A percentile compares a stretch with the other conserved stretches of the same genome.
Evolutionary conservation across 306 rosid genomes (phyloP).

Genomic region (Arachis hypogaea): DNA sequence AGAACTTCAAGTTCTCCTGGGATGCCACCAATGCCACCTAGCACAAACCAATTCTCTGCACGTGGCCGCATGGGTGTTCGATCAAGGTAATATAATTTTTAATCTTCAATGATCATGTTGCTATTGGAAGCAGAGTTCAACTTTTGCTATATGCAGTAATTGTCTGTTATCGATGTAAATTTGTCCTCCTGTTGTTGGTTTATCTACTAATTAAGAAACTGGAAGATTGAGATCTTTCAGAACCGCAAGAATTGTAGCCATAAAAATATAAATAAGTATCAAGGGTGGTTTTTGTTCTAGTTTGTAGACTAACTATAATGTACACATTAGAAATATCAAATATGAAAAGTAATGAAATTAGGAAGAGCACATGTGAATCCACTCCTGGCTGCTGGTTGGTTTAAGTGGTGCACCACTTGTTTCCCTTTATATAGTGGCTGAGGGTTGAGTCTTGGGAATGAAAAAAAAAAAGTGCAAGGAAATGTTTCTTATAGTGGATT

Average conservation of each 20-base stretch:
- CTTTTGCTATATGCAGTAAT: constrained; percentile 12
- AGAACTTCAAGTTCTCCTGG: constrained; percentile 57
- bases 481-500: neutral
- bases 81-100: constrained; percentile 60
- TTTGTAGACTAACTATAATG: constrained; percentile 11
- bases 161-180: constrained; percentile 8
- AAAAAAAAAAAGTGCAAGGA: neutral
- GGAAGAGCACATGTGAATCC: neutral
- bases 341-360: constrained; percentile 1
- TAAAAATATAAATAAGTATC: neutral
- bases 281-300: neutral
- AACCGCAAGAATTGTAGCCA: constrained; percentile 17
- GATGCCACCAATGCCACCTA: constrained; percentile 80
- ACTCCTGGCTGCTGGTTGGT: too few species aligned
- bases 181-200: neutral
- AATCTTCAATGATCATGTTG: constrained; percentile 1
- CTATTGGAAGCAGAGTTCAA: neutral
- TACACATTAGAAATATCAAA: neutral
- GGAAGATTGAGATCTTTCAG: constrained; percentile 7
- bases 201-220: constrained; percentile 10
- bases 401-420: neutral
- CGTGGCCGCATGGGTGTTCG: constrained; percentile 81
- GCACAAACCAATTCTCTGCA: constrained; percentile 77
- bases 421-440: neutral
- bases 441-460: neutral